Evolutionary conservation across 306 rosid genomes (phyloP), one percentile per base, ranked within the genome.

Genomic region (Pterocarpus macrocarpus): DNA sequence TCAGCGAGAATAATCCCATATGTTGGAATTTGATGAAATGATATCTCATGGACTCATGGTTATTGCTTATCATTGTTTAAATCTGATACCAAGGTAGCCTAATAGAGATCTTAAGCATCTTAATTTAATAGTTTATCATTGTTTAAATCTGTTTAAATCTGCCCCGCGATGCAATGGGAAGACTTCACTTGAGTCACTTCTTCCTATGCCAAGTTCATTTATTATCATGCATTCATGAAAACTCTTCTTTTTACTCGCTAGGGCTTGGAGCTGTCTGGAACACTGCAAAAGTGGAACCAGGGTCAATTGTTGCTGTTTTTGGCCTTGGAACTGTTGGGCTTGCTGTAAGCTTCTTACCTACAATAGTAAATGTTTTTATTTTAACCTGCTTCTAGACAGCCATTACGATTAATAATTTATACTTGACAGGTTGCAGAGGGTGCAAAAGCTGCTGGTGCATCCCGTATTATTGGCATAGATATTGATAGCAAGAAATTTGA

Each of bases 231-330:
- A 14, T 6, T 71, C 56, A 56, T 57, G 10, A 22, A 49, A 13
- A 50, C 14, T 78, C 75, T 76, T 64, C 22, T 67, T 36, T 14
- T 49, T 7, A 56, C 4, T 3, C 64, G 76, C 39, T 70, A 92
- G 98, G 97, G 69, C 97, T 95, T 81, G 97, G 97, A 79, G 98
- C 98, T 80, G 98, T 94, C 80, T 94, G 98, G 98, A 94, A 94
- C 93, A 92, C 98, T 28, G 98, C 98, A 72, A 94, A 94, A 81
- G 98, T 94, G 43, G 98, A 94, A 69, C 65, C 97, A 5, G 97
- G 97, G 59, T 91, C 98, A 70, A 94, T 47, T 43, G 97, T 94
- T 80, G 98, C 97, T 83, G 76, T 94, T 64, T 94, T 94, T 83
- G 98, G 98, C 78, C 97, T 94, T 72, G 97, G 98, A 79, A 92